A percentile compares a stretch with the other conserved stretches of the same genome.
Evolutionary conservation across 129 eudicot genomes (phyloP).

Genomic region (Glebionis coronaria): DNA sequence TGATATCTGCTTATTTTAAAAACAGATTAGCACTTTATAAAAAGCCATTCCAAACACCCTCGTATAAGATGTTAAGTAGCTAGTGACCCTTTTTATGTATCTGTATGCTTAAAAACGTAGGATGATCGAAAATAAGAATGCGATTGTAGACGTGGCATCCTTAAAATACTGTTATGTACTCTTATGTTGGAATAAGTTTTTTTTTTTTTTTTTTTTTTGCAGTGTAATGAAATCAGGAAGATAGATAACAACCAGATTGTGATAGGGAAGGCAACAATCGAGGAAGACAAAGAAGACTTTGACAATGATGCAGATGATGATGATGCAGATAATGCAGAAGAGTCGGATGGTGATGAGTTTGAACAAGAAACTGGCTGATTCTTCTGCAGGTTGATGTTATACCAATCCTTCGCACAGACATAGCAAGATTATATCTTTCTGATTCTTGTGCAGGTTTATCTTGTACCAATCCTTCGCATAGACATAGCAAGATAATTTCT

Average conservation of each 20-base stretch:
- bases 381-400: neutral
- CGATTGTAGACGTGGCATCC: neutral
- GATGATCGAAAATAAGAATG: no score
- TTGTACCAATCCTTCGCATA: neutral
- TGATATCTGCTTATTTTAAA: no score
- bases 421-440: neutral
- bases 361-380: conserved; percentile 83
- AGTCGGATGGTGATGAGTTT: conserved; percentile 93
- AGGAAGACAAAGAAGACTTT: conserved; percentile 77
- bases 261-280: conserved; percentile 63
- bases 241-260: conserved; percentile 55
- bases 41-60: neutral
- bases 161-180: neutral
- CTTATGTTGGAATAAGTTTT: neutral
- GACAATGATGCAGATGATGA: conserved; percentile 56
- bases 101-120: neutral
- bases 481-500: neutral
- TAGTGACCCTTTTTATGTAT: neutral
- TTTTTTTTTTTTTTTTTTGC: conserved; percentile 20
- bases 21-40: no score
- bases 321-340: conserved; percentile 69
- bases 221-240: conserved; percentile 81
- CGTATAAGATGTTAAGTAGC: neutral
- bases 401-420: neutral
- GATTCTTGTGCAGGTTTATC: no score